phyloP scores from a whole-genome alignment of 768 basidiomycete genomes.

The Pulveroboletus sp. region DNA sequence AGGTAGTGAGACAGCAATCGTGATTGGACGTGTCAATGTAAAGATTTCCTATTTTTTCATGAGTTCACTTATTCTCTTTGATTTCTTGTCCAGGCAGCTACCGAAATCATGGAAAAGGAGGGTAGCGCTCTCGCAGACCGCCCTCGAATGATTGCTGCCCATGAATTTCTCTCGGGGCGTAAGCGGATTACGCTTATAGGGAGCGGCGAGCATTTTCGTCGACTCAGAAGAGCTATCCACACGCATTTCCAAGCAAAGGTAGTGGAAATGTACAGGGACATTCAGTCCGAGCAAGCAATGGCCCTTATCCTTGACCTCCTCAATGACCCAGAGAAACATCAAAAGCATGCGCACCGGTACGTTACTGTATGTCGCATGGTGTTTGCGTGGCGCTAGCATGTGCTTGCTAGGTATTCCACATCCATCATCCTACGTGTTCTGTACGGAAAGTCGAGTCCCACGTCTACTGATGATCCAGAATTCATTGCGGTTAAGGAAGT shows the following conservation, averaged over 20 bases:
- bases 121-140: slow-evolving; percentile 50
- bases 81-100: slow-evolving; percentile 39
- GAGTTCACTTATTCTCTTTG: too few relatives aligned
- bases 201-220: slow-evolving; percentile 52
- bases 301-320: slow-evolving; percentile 28
- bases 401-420: slow-evolving; percentile 23
- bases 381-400: not conserved
- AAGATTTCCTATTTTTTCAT: not conserved
- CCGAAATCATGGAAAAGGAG: slow-evolving; percentile 63
- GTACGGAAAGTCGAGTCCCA: slow-evolving; percentile 22
- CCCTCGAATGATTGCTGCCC: slow-evolving; percentile 50
- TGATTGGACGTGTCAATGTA: slow-evolving; percentile 21
- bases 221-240: slow-evolving; percentile 53
- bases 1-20: slow-evolving; percentile 31
- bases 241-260: slow-evolving; percentile 51
- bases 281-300: slow-evolving; percentile 37
- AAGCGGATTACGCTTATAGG: slow-evolving; percentile 51
- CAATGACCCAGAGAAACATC: slow-evolving; percentile 32
- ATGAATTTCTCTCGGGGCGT: slow-evolving; percentile 52
- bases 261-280: slow-evolving; percentile 42
- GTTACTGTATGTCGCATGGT: slow-evolving; percentile 14
- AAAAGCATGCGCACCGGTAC: slow-evolving; percentile 45
- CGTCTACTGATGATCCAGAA: slow-evolving; percentile 22
- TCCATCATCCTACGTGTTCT: slow-evolving; percentile 24
- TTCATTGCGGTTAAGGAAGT: slow-evolving; percentile 17